A percentile compares a stretch with the other conserved stretches of the same genome.
Evolutionary conservation across 306 rosid species (phyloP).

Genomic region (Rosa rugosa): DNA sequence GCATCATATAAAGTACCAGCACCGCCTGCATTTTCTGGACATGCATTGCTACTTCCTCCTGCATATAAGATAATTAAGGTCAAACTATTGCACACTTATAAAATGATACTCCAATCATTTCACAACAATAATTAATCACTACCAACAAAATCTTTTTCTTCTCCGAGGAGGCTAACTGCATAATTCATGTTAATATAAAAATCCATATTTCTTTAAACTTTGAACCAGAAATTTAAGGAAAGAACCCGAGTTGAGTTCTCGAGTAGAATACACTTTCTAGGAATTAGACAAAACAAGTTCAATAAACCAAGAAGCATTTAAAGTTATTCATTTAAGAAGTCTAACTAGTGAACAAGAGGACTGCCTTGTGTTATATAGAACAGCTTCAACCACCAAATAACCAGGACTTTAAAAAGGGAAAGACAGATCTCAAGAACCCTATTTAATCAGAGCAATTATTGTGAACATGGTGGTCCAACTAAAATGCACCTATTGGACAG

Average conservation of each 20-base stretch:
- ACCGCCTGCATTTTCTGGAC: slow-evolving; percentile 92
- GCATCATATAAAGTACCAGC: slow-evolving; percentile 98
- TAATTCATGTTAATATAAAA: background rate
- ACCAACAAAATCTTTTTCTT: background rate
- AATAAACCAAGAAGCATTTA: background rate
- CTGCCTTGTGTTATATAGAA: background rate
- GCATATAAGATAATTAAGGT: slow-evolving; percentile 34
- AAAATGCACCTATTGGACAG: background rate
- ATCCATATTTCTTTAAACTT: too few species aligned
- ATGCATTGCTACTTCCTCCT: slow-evolving; percentile 83
- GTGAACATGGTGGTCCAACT: background rate
- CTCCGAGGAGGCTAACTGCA: background rate
- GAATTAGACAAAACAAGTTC: background rate
- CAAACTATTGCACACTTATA: background rate
- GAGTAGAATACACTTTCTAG: background rate
- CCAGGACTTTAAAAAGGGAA: background rate
- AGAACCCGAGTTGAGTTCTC: background rate
- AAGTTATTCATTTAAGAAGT: background rate
- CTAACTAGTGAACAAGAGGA: background rate
- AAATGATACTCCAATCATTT: background rate
- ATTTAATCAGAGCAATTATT: background rate
- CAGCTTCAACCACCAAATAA: background rate
- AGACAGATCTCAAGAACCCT: background rate
- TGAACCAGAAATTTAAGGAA: background rate
- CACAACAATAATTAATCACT: background rate